phyloP scores from a whole-genome alignment of 176 grass and related monocot genomes.

The Phragmites australis region DNA sequence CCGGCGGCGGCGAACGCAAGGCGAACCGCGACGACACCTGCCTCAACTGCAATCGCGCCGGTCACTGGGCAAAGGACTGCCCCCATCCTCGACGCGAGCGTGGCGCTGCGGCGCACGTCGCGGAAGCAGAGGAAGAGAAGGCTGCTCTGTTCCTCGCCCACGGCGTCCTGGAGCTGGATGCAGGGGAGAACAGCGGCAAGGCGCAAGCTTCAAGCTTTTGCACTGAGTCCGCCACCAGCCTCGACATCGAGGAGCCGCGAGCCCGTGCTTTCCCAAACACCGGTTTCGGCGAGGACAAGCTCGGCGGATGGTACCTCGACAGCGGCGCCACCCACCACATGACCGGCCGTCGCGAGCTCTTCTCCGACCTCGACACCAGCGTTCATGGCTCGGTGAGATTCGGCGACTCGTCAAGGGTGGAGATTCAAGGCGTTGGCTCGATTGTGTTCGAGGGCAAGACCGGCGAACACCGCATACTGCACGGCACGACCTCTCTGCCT shows the following conservation, averaged over 20 bases:
- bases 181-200: neutral
- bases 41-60: neutral
- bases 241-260: neutral
- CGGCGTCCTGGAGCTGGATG: neutral
- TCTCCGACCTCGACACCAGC: neutral
- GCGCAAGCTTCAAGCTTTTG: no score
- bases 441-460: neutral
- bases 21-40: neutral
- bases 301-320: no score
- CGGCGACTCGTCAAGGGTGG: neutral
- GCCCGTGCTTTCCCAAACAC: neutral
- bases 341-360: no score
- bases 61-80: neutral
- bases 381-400: neutral
- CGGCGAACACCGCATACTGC: no score
- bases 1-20: neutral
- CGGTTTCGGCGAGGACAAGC: no score
- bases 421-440: neutral
- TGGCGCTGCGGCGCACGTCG: no score
- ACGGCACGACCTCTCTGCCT: no score
- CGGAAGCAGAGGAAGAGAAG: neutral
- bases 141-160: neutral
- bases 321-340: no score
- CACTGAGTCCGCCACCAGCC: neutral
- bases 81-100: no score